Evolutionary conservation across 768 basidiomycete genomes (phyloP).

Genomic region (Mycena rebaudengoi): DNA sequence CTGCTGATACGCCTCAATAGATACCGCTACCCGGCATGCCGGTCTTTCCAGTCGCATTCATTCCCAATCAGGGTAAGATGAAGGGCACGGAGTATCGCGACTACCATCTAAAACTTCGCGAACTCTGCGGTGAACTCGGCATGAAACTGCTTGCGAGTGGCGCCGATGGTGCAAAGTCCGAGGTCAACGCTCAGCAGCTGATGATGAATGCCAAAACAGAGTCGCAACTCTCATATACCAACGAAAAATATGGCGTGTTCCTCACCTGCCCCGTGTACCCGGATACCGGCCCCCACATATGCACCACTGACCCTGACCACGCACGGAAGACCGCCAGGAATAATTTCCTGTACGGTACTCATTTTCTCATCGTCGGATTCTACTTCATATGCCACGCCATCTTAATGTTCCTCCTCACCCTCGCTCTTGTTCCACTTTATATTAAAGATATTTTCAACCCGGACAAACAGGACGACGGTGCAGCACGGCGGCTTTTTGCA

Average conservation of each 20-base stretch:
- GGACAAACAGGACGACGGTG: slow-evolving; percentile 16
- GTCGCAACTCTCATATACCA: background rate
- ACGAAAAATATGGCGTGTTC: background rate
- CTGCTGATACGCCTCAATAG: background rate
- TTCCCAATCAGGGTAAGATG: background rate
- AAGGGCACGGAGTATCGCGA: background rate
- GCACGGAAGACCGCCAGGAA: background rate
- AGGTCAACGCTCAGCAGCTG: background rate
- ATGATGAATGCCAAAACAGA: background rate
- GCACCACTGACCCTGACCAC: background rate
- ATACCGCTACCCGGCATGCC: background rate
- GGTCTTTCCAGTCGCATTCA: background rate
- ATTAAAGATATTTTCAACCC: slow-evolving; percentile 1
- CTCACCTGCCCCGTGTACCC: background rate
- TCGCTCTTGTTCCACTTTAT: background rate
- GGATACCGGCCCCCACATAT: slow-evolving; percentile 1
- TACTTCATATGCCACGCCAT: background rate
- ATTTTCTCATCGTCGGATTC: background rate
- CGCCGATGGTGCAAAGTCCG: background rate
- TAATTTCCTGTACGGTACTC: background rate
- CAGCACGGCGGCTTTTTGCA: background rate
- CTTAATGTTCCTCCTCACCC: background rate
- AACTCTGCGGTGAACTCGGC: background rate
- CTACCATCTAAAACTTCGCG: background rate
- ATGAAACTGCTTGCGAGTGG: background rate